Conservation (phyloP, 108 stramenopile species). For the Skeletonema grethae region DNA sequence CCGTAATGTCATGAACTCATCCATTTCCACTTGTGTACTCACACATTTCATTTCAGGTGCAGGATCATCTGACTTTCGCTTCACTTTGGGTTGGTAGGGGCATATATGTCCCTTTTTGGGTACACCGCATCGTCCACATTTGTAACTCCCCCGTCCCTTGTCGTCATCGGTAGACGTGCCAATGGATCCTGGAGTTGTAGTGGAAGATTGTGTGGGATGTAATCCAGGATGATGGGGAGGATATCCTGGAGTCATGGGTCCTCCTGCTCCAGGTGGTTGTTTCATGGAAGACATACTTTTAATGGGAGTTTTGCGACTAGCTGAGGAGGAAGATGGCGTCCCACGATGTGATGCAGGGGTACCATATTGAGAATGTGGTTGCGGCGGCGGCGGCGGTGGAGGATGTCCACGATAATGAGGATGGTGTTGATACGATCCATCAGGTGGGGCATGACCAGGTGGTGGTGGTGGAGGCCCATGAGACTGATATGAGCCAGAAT, state of each 20-base stretch:
- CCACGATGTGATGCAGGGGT: slow-evolving; percentile 4
- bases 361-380: background rate
- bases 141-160: slow-evolving; percentile 83
- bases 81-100: slow-evolving; percentile 91
- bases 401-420: background rate
- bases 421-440: background rate
- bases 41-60: slow-evolving; percentile 84
- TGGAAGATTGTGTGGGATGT: slow-evolving; percentile 9
- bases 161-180: slow-evolving; percentile 54
- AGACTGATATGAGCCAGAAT: slow-evolving; percentile 2
- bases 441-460: slow-evolving; percentile 2
- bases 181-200: slow-evolving; percentile 29
- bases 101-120: slow-evolving; percentile 94
- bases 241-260: slow-evolving; percentile 10
- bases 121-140: slow-evolving; percentile 88
- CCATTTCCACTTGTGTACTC: slow-evolving; percentile 89
- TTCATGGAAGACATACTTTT: background rate
- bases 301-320: slow-evolving; percentile 5
- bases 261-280: background rate
- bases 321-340: background rate
- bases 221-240: slow-evolving; percentile 4
- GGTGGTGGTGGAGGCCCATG: slow-evolving; percentile 9
- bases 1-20: slow-evolving; percentile 90
- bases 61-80: slow-evolving; percentile 78
- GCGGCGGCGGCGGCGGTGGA: background rate